phyloP scores from a whole-genome alignment of 495 filamentous ascomycete species.

The Penicillium paradoxum region DNA sequence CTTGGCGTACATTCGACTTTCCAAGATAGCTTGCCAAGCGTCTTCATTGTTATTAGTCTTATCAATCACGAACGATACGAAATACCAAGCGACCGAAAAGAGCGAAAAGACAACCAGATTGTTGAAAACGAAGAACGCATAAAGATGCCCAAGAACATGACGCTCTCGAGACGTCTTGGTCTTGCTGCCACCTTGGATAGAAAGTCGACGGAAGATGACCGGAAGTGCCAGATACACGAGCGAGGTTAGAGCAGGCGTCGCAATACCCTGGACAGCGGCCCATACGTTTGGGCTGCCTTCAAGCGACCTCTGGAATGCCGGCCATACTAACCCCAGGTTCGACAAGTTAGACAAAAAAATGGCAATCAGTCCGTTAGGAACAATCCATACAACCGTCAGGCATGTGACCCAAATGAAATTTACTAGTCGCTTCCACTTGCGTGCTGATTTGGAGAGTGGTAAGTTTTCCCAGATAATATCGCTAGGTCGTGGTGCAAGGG shows the following conservation, averaged over 20 bases:
- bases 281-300: conserved; percentile 58
- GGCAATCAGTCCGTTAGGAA: conserved; percentile 92
- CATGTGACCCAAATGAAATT: conserved; percentile 78
- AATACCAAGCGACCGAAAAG: conserved; percentile 74
- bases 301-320: conserved; percentile 62
- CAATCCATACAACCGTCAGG: conserved; percentile 84
- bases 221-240: conserved; percentile 85
- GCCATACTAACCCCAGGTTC: conserved; percentile 79
- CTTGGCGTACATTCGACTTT: conserved; percentile 54
- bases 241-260: conserved; percentile 85
- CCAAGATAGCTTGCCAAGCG: conserved; percentile 63
- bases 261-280: conserved; percentile 90
- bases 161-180: conserved; percentile 89
- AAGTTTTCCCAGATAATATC: conserved; percentile 98
- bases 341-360: conserved; percentile 83
- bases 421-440: conserved; percentile 66
- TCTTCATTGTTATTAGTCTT: conserved; percentile 46
- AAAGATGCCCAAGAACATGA: conserved; percentile 89
- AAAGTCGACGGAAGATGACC: conserved; percentile 80
- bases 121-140: conserved; percentile 97
- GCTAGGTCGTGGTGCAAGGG: conserved; percentile 76
- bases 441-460: conserved; percentile 56
- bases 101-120: conserved; percentile 91
- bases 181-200: conserved; percentile 73
- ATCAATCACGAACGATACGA: conserved; percentile 59